Evolutionary conservation across 140 eudicot species (phyloP).

Genomic region (Cichorium intybus): DNA sequence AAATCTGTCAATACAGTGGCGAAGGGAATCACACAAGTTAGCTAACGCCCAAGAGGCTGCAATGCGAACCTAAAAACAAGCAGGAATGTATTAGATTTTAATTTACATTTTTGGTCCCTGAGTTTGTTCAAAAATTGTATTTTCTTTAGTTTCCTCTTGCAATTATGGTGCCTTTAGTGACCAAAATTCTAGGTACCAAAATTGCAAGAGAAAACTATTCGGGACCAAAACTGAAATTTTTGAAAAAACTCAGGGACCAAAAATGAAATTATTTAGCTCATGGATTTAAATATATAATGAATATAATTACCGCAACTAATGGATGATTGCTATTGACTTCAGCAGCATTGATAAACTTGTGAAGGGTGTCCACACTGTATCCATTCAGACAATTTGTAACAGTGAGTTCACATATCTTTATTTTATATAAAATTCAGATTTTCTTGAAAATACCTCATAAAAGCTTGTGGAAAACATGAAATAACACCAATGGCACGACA

Average conservation of each 20-base stretch:
- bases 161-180: too few relatives aligned
- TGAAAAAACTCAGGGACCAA: too few relatives aligned
- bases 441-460: conserved; percentile 55
- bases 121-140: too few relatives aligned
- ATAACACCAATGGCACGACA: conserved; percentile 98
- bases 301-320: conserved; percentile 54
- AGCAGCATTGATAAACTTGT: conserved; percentile 70
- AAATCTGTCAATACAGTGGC: conserved; percentile 50
- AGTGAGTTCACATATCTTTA: neutral
- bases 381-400: conserved; percentile 15
- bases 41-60: conserved; percentile 99
- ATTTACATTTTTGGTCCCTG: too few relatives aligned
- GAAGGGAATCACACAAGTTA: conserved; percentile 82
- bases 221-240: too few relatives aligned
- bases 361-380: conserved; percentile 66
- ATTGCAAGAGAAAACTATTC: too few relatives aligned
- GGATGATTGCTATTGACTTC: conserved; percentile 61
- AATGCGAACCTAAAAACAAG: conserved; percentile 76
- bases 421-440: conserved; percentile 1
- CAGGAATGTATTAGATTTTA: too few relatives aligned
- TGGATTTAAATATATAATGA: neutral
- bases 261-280: neutral
- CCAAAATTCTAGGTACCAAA: too few relatives aligned
- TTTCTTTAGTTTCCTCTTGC: too few relatives aligned
- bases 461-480: conserved; percentile 80